These are phyloP conservation scores for Macroventuria anomochaeta DNA, from an alignment of 2,329 filamentous ascomycete species.

Conservation along the genomic window DNA sequence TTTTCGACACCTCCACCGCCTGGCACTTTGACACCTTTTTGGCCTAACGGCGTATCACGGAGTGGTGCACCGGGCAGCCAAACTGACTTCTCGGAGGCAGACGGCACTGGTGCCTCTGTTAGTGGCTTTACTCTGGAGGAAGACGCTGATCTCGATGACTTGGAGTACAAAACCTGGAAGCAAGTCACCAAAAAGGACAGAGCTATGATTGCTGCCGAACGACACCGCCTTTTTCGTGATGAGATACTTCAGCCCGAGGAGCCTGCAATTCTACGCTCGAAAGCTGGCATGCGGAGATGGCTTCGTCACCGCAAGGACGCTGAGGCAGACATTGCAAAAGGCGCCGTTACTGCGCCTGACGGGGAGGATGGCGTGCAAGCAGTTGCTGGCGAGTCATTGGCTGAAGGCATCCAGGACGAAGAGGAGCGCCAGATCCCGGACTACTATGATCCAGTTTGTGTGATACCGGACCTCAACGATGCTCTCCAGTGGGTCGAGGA, in stretches of 20 bases:
- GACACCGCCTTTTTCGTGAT: slow-evolving; percentile 83
- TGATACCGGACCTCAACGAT: slow-evolving; percentile 81
- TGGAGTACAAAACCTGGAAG: slow-evolving; percentile 97
- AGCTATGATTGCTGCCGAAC: slow-evolving; percentile 82
- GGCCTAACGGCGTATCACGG: slow-evolving; percentile 69
- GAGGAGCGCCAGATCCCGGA: slow-evolving; percentile 86
- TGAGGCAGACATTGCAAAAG: slow-evolving; percentile 53
- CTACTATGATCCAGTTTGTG: slow-evolving; percentile 88
- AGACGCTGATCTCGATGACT: slow-evolving; percentile 83
- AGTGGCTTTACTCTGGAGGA: slow-evolving; percentile 73
- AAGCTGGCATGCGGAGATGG: slow-evolving; percentile 89
- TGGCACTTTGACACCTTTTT: slow-evolving; percentile 78
- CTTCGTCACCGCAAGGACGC: slow-evolving; percentile 78
- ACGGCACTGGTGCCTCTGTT: slow-evolving; percentile 70
- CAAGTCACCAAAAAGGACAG: slow-evolving; percentile 97
- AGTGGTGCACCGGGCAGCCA: slow-evolving; percentile 69
- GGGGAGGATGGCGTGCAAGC: slow-evolving; percentile 55
- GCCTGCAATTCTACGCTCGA: slow-evolving; percentile 82
- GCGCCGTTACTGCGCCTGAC: slow-evolving; percentile 56
- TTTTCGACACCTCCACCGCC: slow-evolving; percentile 84
- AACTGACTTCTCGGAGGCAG: slow-evolving; percentile 84
- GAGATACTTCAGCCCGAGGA: slow-evolving; percentile 86
- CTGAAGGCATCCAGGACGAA: slow-evolving; percentile 86
- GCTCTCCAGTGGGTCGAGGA: slow-evolving; percentile 89
- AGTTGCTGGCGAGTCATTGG: slow-evolving; percentile 75